These are phyloP conservation scores for Fusarium miscanthi DNA, from an alignment of 2,329 filamentous ascomycete genomes.

Conservation along the genomic window DNA sequence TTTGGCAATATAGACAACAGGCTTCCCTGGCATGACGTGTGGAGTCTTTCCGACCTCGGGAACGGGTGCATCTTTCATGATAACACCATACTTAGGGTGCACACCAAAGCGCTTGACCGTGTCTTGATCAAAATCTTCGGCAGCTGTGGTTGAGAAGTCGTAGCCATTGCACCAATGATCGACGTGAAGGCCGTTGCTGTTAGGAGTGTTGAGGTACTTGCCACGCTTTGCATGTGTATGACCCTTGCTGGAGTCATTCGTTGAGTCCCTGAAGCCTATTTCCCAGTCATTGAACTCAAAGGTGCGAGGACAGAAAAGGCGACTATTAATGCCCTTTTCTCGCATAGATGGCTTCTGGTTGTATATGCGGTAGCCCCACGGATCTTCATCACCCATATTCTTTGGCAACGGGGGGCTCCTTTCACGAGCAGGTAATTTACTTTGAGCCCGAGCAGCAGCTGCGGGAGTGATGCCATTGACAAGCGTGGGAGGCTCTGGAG, in stretches of 20 bases:
- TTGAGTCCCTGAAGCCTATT: slow-evolving; percentile 69
- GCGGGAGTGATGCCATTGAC: slow-evolving; percentile 43
- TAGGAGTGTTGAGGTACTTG: slow-evolving; percentile 64
- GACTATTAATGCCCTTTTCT: slow-evolving; percentile 61
- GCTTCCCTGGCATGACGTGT: slow-evolving; percentile 58
- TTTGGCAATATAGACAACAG: slow-evolving; percentile 61
- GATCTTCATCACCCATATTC: slow-evolving; percentile 60
- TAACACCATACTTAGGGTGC: slow-evolving; percentile 66
- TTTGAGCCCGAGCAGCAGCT: slow-evolving; percentile 43
- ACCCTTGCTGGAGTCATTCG: slow-evolving; percentile 65
- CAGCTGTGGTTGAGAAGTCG: slow-evolving; percentile 61
- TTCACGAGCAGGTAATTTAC: slow-evolving; percentile 49
- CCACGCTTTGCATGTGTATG: slow-evolving; percentile 64
- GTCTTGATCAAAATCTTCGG: slow-evolving; percentile 63
- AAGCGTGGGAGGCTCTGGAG: slow-evolving; percentile 49
- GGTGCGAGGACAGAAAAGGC: slow-evolving; percentile 60
- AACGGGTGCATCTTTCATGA: slow-evolving; percentile 61
- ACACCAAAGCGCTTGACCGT: slow-evolving; percentile 61
- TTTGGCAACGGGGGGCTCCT: slow-evolving; percentile 55
- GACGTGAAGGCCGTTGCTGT: slow-evolving; percentile 64
- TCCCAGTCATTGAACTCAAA: slow-evolving; percentile 64
- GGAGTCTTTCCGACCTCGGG: slow-evolving; percentile 54
- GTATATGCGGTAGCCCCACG: slow-evolving; percentile 61
- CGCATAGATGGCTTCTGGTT: slow-evolving; percentile 54
- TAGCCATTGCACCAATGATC: slow-evolving; percentile 65